Percentiles rank a stretch among this genome's conserved stretches.
phyloP scores from a whole-genome alignment of 2,329 filamentous ascomycete genomes.

The Neofusicoccum ribis region DNA sequence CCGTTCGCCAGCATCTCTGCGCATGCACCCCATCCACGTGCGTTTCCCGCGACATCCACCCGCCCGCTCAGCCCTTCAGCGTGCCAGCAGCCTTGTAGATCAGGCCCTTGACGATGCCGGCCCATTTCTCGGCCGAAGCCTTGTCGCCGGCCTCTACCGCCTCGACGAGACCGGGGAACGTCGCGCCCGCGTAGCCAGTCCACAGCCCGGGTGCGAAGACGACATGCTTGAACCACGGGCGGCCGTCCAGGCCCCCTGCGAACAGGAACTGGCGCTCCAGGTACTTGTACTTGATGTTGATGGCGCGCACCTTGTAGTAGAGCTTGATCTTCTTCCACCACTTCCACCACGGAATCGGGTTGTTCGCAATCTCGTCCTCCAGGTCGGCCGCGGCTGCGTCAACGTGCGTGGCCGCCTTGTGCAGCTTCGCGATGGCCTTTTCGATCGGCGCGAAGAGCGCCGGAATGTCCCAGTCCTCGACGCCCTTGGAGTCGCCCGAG shows the following conservation, averaged over 20 bases:
- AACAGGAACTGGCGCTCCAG: slow-evolving; percentile 82
- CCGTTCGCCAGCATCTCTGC: not conserved
- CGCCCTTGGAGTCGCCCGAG: slow-evolving; percentile 16
- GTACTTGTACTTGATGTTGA: slow-evolving; percentile 81
- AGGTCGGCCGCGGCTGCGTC: slow-evolving; percentile 53
- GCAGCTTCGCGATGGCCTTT: slow-evolving; percentile 50
- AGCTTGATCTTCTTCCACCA: slow-evolving; percentile 68
- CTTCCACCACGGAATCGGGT: slow-evolving; percentile 74
- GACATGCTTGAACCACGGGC: slow-evolving; percentile 91
- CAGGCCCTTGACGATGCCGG: slow-evolving; percentile 39
- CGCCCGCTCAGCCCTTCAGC: slow-evolving; percentile 26
- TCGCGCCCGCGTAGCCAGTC: slow-evolving; percentile 83
- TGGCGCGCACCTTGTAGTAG: slow-evolving; percentile 61
- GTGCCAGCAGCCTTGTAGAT: slow-evolving; percentile 38
- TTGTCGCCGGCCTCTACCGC: slow-evolving; percentile 55
- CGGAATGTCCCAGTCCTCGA: slow-evolving; percentile 23
- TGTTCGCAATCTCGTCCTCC: slow-evolving; percentile 46
- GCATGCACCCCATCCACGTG: not conserved
- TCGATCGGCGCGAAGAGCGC: slow-evolving; percentile 50
- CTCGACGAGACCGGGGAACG: slow-evolving; percentile 65
- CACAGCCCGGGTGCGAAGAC: slow-evolving; percentile 89
- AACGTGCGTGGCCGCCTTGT: slow-evolving; percentile 50
- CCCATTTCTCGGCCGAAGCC: slow-evolving; percentile 42
- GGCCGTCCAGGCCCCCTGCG: slow-evolving; percentile 71
- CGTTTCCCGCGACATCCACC: not conserved